Conservation (phyloP, 352 stramenopile species). For the Phytopythium boreale region DNA sequence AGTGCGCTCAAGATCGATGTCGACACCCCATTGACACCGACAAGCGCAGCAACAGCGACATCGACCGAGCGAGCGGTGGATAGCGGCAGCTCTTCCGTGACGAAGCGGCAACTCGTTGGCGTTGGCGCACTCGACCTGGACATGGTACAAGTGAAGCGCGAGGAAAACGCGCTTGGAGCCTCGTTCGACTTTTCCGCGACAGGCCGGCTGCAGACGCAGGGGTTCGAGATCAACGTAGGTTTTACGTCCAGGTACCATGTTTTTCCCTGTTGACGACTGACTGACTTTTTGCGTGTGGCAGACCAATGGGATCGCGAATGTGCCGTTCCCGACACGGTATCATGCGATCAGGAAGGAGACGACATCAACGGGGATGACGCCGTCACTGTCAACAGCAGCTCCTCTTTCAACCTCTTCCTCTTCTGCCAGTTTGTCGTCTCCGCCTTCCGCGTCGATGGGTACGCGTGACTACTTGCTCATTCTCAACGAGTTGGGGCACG, state of each 20-base stretch:
- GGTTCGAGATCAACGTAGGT: constrained; percentile 82
- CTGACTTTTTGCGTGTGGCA: constrained; percentile 16
- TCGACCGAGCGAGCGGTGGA: not conserved
- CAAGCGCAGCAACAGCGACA: not conserved
- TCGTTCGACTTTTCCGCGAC: constrained; percentile 83
- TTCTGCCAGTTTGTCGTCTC: constrained; percentile 1
- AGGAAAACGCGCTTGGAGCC: constrained; percentile 52
- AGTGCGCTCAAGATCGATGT: constrained; percentile 50
- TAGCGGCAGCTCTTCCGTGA: not conserved
- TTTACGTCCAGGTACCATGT: not conserved
- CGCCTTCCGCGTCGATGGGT: constrained; percentile 20
- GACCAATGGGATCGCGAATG: constrained; percentile 72
- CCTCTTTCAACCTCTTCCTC: not conserved
- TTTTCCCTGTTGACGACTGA: not conserved
- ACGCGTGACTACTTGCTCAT: constrained; percentile 70
- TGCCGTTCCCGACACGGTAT: constrained; percentile 40
- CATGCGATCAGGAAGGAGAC: constrained; percentile 2
- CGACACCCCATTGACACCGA: constrained; percentile 11
- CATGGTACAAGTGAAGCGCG: constrained; percentile 57
- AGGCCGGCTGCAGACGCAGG: constrained; percentile 71
- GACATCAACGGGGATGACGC: not conserved
- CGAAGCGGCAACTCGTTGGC: constrained; percentile 10
- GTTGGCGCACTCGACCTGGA: constrained; percentile 57
- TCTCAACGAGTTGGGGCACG: constrained; percentile 73
- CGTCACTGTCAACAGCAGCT: constrained; percentile 4